Percentiles rank a stretch among this genome's conserved stretches.
Conservation (phyloP, 1,139 yeast genomes). For the Debaryomyces singareniensis region DNA sequence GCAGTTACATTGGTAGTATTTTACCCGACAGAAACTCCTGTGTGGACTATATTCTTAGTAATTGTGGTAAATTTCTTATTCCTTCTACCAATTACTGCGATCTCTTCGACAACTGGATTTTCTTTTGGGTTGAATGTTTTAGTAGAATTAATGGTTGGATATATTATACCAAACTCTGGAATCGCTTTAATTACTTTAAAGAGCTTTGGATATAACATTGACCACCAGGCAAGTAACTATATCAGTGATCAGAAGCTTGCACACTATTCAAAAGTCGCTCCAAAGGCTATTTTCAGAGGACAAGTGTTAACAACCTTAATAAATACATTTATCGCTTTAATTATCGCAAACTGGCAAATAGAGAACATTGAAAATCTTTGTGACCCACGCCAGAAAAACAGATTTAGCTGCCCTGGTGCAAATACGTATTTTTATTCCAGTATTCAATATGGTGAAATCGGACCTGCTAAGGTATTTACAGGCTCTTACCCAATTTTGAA, state of each 20-base stretch:
- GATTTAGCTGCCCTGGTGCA: slow-evolving; percentile 28
- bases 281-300: slow-evolving; percentile 27
- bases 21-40: slow-evolving; percentile 32
- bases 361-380: slow-evolving; percentile 21
- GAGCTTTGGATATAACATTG: slow-evolving; percentile 33
- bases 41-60: slow-evolving; percentile 31
- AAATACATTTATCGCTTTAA: slow-evolving; percentile 18
- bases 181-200: slow-evolving; percentile 31
- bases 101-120: slow-evolving; percentile 33
- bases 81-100: slow-evolving; percentile 29
- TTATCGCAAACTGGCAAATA: slow-evolving; percentile 25
- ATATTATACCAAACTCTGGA: slow-evolving; percentile 34
- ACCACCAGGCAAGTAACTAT: slow-evolving; percentile 30
- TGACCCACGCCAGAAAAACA: slow-evolving; percentile 19
- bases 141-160: slow-evolving; percentile 35
- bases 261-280: slow-evolving; percentile 29
- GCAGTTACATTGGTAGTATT: slow-evolving; percentile 25
- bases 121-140: slow-evolving; percentile 32
- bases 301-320: slow-evolving; percentile 25
- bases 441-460: slow-evolving; percentile 31
- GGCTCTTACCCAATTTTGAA: slow-evolving; percentile 27
- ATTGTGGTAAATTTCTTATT: slow-evolving; percentile 29
- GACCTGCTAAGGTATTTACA: slow-evolving; percentile 27
- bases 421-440: slow-evolving; percentile 26
- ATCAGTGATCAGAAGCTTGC: slow-evolving; percentile 31